These are phyloP conservation scores for Cercospora beticola DNA, from an alignment of 2,329 filamentous ascomycete genomes.

Conservation along the genomic window DNA sequence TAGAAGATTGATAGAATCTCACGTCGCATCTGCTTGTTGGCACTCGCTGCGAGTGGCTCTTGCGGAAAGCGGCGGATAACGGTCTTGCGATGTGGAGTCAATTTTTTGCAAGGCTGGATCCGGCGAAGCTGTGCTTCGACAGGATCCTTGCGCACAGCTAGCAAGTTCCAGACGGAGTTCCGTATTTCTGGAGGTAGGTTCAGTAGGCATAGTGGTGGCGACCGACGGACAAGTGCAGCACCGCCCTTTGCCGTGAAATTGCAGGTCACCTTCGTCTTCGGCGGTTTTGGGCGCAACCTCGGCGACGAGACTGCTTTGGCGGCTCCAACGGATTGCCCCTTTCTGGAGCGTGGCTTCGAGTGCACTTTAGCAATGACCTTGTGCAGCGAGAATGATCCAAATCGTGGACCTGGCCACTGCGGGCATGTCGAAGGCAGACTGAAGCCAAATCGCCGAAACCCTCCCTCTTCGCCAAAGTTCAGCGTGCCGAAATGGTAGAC, in stretches of 20 bases:
- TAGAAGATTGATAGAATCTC: constrained; percentile 28
- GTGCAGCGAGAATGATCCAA: constrained; percentile 23
- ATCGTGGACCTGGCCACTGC: constrained; percentile 22
- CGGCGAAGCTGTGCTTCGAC: constrained; percentile 25
- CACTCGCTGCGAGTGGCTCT: constrained; percentile 19
- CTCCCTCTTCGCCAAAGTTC: constrained; percentile 6
- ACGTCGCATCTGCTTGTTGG: constrained; percentile 23
- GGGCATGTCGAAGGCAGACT: constrained; percentile 21
- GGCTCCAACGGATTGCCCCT: background rate
- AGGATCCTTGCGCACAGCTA: constrained; percentile 18
- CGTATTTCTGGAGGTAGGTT: constrained; percentile 24
- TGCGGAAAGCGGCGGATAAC: constrained; percentile 24
- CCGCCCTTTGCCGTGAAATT: background rate
- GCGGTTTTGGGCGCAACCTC: constrained; percentile 5
- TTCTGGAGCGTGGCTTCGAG: constrained; percentile 9
- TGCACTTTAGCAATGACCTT: constrained; percentile 15
- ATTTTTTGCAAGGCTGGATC: constrained; percentile 20
- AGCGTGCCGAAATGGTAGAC: constrained; percentile 20
- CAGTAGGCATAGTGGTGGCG: constrained; percentile 22
- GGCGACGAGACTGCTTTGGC: background rate
- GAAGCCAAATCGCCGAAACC: constrained; percentile 19
- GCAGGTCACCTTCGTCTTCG: constrained; percentile 6
- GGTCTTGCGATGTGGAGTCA: constrained; percentile 7
- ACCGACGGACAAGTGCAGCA: constrained; percentile 14
- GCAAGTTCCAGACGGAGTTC: constrained; percentile 23